phyloP scores from a whole-genome alignment of 192 early-diverging fungal species.

The Backusella tarrabulga region DNA sequence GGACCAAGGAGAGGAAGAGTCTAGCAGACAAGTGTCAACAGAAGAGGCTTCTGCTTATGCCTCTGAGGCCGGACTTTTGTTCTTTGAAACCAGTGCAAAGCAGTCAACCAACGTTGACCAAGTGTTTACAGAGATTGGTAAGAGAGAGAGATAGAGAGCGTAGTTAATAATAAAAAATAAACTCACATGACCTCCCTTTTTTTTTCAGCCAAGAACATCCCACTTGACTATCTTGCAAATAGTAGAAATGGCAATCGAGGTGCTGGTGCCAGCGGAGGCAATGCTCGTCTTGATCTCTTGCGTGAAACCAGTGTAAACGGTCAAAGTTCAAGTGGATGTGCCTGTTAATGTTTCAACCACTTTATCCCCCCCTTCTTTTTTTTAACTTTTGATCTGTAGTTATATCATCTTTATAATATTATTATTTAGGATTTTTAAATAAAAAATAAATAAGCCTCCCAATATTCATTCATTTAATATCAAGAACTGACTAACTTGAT shows the following conservation, averaged over 20 bases:
- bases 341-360: conserved; percentile 10
- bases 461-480: no score
- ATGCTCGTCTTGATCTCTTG: conserved; percentile 11
- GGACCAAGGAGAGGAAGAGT: conserved; percentile 14
- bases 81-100: conserved; percentile 93
- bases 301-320: conserved; percentile 8
- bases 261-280: neutral
- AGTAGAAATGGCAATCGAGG: conserved; percentile 1
- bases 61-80: conserved; percentile 78
- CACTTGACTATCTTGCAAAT: conserved; percentile 10
- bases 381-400: neutral
- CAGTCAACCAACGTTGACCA: conserved; percentile 85
- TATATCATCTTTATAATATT: neutral
- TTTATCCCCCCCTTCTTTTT: neutral
- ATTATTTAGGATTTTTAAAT: neutral
- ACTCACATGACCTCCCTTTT: neutral
- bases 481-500: no score
- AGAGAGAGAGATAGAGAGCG: neutral
- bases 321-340: conserved; percentile 15
- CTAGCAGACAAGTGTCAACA: conserved; percentile 35
- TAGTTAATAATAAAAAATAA: neutral
- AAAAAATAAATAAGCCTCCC: neutral
- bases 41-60: conserved; percentile 54
- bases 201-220: conserved; percentile 15
- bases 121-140: conserved; percentile 86